These are phyloP conservation scores for Poa annua DNA, from an alignment of 176 grass and related monocot genomes.

Conservation along the genomic window DNA sequence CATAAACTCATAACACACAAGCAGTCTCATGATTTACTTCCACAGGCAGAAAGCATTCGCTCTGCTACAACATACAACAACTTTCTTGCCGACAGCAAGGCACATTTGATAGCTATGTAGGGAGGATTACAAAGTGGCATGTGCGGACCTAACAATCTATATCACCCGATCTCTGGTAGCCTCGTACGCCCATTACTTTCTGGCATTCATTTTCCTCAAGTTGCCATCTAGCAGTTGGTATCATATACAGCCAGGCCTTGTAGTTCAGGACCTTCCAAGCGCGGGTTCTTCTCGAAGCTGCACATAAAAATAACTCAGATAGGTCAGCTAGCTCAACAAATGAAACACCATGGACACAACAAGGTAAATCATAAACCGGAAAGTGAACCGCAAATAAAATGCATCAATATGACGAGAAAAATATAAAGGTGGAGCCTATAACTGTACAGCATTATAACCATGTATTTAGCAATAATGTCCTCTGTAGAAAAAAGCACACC, in stretches of 20 bases:
- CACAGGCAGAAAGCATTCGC: constrained; percentile 41
- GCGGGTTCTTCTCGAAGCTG: constrained; percentile 95
- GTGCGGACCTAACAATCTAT: constrained; percentile 49
- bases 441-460: not conserved
- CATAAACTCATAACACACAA: constrained; percentile 32
- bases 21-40: constrained; percentile 49
- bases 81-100: constrained; percentile 41
- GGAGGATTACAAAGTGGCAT: constrained; percentile 49
- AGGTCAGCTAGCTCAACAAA: constrained; percentile 6
- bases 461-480: not conserved
- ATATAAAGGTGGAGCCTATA: not conserved
- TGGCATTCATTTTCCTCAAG: constrained; percentile 36
- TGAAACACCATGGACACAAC: not conserved
- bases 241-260: constrained; percentile 92
- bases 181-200: constrained; percentile 46
- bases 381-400: constrained; percentile 14
- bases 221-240: constrained; percentile 83
- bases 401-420: not conserved
- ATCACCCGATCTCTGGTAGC: constrained; percentile 47
- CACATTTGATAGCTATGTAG: constrained; percentile 49
- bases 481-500: too few relatives aligned
- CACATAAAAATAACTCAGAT: constrained; percentile 8
- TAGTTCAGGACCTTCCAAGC: constrained; percentile 90
- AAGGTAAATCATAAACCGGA: not conserved
- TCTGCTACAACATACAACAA: constrained; percentile 47